phyloP scores from a whole-genome alignment of 2,329 filamentous ascomycete species.

The Didymella lethalis region DNA sequence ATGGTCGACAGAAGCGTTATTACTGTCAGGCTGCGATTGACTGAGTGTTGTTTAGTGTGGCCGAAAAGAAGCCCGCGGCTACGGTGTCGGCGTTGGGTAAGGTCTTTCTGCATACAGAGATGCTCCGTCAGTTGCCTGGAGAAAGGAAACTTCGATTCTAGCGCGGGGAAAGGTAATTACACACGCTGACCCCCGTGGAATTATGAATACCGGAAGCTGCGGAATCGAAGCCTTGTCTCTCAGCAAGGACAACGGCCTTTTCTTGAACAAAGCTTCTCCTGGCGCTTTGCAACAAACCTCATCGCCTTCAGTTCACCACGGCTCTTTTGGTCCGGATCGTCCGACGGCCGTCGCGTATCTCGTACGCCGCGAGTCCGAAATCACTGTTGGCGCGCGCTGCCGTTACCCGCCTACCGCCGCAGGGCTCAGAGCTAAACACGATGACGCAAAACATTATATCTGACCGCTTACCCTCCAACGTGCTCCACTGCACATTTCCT shows the following conservation, averaged over 20 bases:
- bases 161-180: neutral
- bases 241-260: neutral
- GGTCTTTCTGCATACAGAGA: neutral
- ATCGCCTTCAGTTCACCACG: slow-evolving; percentile 1
- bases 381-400: slow-evolving; percentile 19
- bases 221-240: slow-evolving; percentile 3
- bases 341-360: slow-evolving; percentile 18
- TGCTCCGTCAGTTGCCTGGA: neutral
- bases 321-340: slow-evolving; percentile 29
- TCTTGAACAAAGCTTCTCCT: neutral
- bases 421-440: slow-evolving; percentile 26
- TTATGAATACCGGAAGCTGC: neutral
- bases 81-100: no score
- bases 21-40: no score
- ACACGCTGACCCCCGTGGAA: neutral
- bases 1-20: no score
- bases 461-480: slow-evolving; percentile 20
- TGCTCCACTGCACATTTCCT: slow-evolving; percentile 4
- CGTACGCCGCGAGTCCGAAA: slow-evolving; percentile 27
- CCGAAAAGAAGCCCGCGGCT: no score
- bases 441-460: slow-evolving; percentile 34
- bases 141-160: neutral
- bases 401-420: slow-evolving; percentile 33
- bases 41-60: no score
- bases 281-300: neutral